phyloP scores from a whole-genome alignment of 148 eudicot genomes.

The Salicornia ramosissima region DNA sequence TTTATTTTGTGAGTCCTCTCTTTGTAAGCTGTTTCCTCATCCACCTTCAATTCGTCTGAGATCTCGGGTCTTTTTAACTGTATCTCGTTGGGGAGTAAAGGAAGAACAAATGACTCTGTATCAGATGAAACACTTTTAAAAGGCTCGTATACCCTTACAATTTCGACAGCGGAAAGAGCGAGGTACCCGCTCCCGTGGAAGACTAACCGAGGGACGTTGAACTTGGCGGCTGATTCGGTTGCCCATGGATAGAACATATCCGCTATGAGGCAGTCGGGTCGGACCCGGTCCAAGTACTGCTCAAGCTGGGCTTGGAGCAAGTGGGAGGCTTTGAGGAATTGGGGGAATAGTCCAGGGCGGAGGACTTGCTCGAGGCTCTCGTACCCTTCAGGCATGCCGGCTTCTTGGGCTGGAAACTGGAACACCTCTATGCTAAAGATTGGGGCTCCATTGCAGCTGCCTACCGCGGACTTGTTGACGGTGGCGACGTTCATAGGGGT shows the following conservation, averaged over 20 bases:
- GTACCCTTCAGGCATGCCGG: constrained; percentile 39
- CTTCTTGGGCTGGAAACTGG: constrained; percentile 32
- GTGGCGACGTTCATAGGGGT: constrained; percentile 32
- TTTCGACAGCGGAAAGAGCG: constrained; percentile 26
- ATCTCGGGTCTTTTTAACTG: constrained; percentile 28
- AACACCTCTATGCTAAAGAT: constrained; percentile 25
- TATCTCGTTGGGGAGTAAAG: constrained; percentile 35
- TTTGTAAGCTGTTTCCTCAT: background rate
- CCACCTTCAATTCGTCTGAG: background rate
- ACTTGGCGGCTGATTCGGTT: constrained; percentile 29
- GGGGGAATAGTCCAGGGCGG: background rate
- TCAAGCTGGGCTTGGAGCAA: constrained; percentile 41
- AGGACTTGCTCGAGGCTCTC: constrained; percentile 31
- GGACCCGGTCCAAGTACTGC: constrained; percentile 26
- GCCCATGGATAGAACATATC: constrained; percentile 50
- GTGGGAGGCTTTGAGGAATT: constrained; percentile 28
- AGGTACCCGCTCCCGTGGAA: constrained; percentile 46
- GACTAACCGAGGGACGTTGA: constrained; percentile 44
- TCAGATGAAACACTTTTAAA: constrained; percentile 34
- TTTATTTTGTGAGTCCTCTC: background rate
- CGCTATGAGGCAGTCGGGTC: constrained; percentile 41
- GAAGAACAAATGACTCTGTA: constrained; percentile 33
- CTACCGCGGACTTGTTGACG: constrained; percentile 22
- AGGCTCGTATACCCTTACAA: constrained; percentile 28
- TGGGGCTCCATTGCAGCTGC: background rate